Evolutionary conservation across 805 yeast genomes (phyloP).

Genomic region (Zygosaccharomyces bailii): DNA sequence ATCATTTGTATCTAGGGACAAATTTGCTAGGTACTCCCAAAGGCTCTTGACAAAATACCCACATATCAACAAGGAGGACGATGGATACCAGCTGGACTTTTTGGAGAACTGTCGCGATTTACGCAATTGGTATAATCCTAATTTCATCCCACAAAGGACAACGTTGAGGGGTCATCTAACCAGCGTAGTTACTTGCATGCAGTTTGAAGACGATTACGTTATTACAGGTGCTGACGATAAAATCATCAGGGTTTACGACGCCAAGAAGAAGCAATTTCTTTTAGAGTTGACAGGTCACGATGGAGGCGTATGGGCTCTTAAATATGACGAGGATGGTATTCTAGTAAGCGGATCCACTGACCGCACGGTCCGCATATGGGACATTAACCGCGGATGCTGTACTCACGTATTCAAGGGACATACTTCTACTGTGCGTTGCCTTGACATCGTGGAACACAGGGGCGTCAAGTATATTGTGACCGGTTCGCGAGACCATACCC

Average conservation of each 20-base stretch:
- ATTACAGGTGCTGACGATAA: conserved; percentile 91
- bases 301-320: conserved; percentile 98
- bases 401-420: conserved; percentile 92
- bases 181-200: conserved; percentile 90
- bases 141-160: conserved; percentile 61
- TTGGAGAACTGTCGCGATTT: conserved; percentile 54
- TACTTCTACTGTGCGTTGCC: conserved; percentile 87
- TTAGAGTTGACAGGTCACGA: conserved; percentile 78
- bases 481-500: conserved; percentile 81
- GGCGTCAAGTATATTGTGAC: conserved; percentile 73
- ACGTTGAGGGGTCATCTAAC: conserved; percentile 68
- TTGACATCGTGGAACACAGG: conserved; percentile 72
- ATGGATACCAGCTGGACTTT: conserved; percentile 41
- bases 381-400: conserved; percentile 75
- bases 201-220: conserved; percentile 84
- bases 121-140: conserved; percentile 77
- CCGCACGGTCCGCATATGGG: conserved; percentile 92
- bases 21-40: conserved; percentile 39
- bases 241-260: conserved; percentile 74
- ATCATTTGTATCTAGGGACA: conserved; percentile 48
- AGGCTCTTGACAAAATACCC: conserved; percentile 28
- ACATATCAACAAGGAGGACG: conserved; percentile 30
- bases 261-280: conserved; percentile 63
- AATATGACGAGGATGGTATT: conserved; percentile 67
- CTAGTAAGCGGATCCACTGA: conserved; percentile 94